phyloP scores from a whole-genome alignment of 495 filamentous ascomycete species.

The Cercophora newfieldiana region DNA sequence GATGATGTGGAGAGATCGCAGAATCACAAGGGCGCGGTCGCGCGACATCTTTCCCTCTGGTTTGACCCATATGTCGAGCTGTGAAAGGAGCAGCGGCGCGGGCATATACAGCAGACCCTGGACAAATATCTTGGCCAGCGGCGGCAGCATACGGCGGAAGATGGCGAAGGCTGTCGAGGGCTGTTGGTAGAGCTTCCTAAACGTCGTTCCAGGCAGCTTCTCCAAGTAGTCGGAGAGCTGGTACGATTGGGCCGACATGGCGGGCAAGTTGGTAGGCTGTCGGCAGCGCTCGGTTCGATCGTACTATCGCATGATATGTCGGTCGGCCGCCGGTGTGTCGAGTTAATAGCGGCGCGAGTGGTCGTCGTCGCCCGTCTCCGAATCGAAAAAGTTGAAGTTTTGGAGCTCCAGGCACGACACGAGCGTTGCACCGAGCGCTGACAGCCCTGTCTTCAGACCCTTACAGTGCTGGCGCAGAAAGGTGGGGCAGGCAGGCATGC shows the following conservation, averaged over 20 bases:
- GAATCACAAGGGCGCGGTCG: conserved; percentile 76
- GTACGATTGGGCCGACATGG: conserved; percentile 38
- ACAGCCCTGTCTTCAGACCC: not conserved
- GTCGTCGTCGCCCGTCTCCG: not conserved
- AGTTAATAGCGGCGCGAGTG: not conserved
- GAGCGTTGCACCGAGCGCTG: not conserved
- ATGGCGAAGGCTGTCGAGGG: conserved; percentile 93
- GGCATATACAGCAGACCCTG: conserved; percentile 91
- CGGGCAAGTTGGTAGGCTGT: conserved; percentile 1
- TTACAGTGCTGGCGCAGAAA: not conserved
- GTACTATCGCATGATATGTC: conserved; percentile 10
- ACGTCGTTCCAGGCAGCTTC: conserved; percentile 82
- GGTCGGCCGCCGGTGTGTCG: not conserved
- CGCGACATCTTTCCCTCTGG: conserved; percentile 71
- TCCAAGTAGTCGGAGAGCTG: conserved; percentile 83
- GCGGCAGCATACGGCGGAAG: conserved; percentile 94
- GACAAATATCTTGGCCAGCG: conserved; percentile 90
- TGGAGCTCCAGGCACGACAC: not conserved
- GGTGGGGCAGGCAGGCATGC: not conserved
- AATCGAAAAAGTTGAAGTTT: conserved; percentile 12
- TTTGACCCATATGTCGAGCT: conserved; percentile 83
- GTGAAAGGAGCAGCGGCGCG: conserved; percentile 66
- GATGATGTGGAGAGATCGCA: conserved; percentile 82
- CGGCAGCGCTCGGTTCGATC: not conserved
- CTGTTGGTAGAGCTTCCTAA: conserved; percentile 88